Evolutionary conservation across 2,329 filamentous ascomycete species (phyloP).

Genomic region (Colletotrichum liriopes): DNA sequence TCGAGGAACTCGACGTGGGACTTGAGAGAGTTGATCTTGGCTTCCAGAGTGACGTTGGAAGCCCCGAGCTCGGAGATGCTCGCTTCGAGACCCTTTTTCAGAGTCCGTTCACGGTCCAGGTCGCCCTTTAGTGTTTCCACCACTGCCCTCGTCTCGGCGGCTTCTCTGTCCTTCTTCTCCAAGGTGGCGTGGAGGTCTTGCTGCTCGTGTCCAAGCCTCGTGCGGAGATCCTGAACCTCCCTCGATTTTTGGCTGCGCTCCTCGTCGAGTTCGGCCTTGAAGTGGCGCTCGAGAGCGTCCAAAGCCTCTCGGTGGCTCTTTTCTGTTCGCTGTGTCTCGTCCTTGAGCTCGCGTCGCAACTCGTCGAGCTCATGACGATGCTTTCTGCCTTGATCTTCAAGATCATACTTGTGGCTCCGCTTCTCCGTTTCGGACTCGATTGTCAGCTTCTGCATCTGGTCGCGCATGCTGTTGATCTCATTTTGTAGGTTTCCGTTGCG

Average conservation of each 20-base stretch:
- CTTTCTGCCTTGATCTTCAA: conserved; percentile 69
- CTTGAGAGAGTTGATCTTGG: conserved; percentile 80
- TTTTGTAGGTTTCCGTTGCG: conserved; percentile 69
- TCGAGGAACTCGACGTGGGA: conserved; percentile 92
- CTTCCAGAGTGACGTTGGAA: conserved; percentile 79
- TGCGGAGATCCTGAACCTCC: conserved; percentile 78
- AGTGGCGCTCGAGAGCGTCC: conserved; percentile 73
- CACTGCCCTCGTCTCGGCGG: conserved; percentile 64
- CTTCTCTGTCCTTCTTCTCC: conserved; percentile 69
- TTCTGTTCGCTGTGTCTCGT: conserved; percentile 71
- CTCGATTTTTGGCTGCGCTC: conserved; percentile 71
- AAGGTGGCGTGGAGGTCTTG: conserved; percentile 65
- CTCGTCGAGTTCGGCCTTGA: conserved; percentile 77
- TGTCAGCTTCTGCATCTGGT: conserved; percentile 58
- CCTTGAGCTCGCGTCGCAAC: conserved; percentile 64
- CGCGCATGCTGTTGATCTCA: conserved; percentile 69
- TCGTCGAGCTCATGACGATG: conserved; percentile 72
- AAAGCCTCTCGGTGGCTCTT: conserved; percentile 79
- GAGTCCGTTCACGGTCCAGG: conserved; percentile 74
- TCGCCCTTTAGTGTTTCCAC: conserved; percentile 64
- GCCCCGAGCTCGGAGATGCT: conserved; percentile 72
- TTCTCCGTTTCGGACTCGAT: conserved; percentile 60
- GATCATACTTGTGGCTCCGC: conserved; percentile 63
- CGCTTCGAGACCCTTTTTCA: conserved; percentile 68
- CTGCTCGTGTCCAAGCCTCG: conserved; percentile 66